A percentile compares a stretch with the other conserved stretches of the same genome.
Evolutionary conservation across 352 stramenopile genomes (phyloP).

Genomic region (Pythium sukuiense): DNA sequence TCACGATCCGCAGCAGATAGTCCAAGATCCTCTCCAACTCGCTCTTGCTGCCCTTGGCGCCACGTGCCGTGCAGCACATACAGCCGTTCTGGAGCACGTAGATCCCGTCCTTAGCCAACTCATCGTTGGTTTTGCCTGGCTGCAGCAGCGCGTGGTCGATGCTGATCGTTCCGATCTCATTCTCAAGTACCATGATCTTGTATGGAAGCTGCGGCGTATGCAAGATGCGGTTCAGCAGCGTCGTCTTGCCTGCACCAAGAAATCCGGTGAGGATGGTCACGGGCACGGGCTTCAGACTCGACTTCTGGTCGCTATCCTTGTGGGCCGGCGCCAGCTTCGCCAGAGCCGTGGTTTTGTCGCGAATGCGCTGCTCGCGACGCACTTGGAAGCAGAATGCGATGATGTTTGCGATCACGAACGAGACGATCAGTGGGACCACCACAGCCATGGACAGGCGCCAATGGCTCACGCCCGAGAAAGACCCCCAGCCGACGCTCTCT

Average conservation of each 20-base stretch:
- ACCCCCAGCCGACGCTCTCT: not conserved
- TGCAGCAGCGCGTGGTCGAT: slow-evolving; percentile 67
- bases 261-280: slow-evolving; percentile 96
- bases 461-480: slow-evolving; percentile 23
- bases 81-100: slow-evolving; percentile 98
- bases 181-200: slow-evolving; percentile 96
- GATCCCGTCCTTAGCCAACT: slow-evolving; percentile 76
- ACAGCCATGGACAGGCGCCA: slow-evolving; percentile 31
- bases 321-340: slow-evolving; percentile 18
- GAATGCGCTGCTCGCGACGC: slow-evolving; percentile 58
- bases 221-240: slow-evolving; percentile 95
- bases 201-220: slow-evolving; percentile 79
- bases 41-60: slow-evolving; percentile 89
- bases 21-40: slow-evolving; percentile 93
- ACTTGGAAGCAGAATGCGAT: slow-evolving; percentile 70
- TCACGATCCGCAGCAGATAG: slow-evolving; percentile 63
- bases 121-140: slow-evolving; percentile 27
- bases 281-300: slow-evolving; percentile 41
- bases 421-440: slow-evolving; percentile 41
- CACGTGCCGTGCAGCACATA: slow-evolving; percentile 94
- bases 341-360: slow-evolving; percentile 52
- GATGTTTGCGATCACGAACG: slow-evolving; percentile 55
- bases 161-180: slow-evolving; percentile 65
- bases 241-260: slow-evolving; percentile 95
- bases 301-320: slow-evolving; percentile 1